Percentiles rank a stretch among this genome's conserved stretches.
phyloP scores from a whole-genome alignment of 495 filamentous ascomycete species.

The Immersiella caudata region DNA sequence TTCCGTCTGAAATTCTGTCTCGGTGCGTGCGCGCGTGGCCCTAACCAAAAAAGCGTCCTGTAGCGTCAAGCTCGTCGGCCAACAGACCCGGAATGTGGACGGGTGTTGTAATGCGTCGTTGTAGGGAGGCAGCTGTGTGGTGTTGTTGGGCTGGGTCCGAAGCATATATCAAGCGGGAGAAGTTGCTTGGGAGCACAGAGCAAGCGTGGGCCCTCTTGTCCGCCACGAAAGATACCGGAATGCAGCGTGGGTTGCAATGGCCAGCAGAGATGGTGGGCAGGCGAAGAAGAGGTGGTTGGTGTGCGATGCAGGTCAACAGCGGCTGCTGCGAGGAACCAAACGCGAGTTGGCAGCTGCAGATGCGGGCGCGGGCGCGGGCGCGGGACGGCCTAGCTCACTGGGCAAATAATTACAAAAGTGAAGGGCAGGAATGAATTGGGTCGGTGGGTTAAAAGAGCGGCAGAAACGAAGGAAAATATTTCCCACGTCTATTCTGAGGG shows the following conservation, averaged over 20 bases:
- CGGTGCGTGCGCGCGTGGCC: constrained; percentile 16
- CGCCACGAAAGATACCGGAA: constrained; percentile 12
- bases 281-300: constrained; percentile 24
- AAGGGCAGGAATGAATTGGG: constrained; percentile 3
- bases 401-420: constrained; percentile 5
- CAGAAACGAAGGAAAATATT: constrained; percentile 24
- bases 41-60: constrained; percentile 35
- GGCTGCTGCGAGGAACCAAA: constrained; percentile 17
- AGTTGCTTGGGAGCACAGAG: constrained; percentile 20
- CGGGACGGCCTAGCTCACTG: constrained; percentile 8
- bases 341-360: constrained; percentile 16
- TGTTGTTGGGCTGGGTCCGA: constrained; percentile 24
- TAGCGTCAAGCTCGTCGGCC: constrained; percentile 21
- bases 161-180: constrained; percentile 30
- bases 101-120: constrained; percentile 21
- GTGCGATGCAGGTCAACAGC: constrained; percentile 21
- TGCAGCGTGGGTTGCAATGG: constrained; percentile 9
- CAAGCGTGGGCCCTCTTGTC: constrained; percentile 27
- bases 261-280: constrained; percentile 13
- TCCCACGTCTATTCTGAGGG: constrained; percentile 23
- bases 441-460: constrained; percentile 21
- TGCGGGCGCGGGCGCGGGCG: constrained; percentile 5
- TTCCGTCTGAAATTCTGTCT: constrained; percentile 29
- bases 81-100: constrained; percentile 6
- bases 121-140: constrained; percentile 15